Percentiles rank a stretch among this genome's conserved stretches.
These are phyloP conservation scores for Cercospora sojina DNA, from an alignment of 2,329 filamentous ascomycete species.

Conservation along the genomic window DNA sequence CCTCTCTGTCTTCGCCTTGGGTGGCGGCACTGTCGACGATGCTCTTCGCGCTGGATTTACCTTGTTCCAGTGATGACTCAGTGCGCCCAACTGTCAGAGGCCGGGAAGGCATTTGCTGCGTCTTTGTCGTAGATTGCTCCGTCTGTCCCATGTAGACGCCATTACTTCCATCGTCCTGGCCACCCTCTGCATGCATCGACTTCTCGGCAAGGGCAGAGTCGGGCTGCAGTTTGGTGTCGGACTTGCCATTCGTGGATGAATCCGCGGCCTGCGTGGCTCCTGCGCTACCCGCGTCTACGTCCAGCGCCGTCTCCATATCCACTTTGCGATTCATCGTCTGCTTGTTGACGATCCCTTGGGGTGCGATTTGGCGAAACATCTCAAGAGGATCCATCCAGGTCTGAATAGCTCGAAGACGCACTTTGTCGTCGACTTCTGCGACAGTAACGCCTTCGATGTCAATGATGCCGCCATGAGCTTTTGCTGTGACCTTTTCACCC, in stretches of 20 bases:
- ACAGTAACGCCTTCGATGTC: conserved; percentile 65
- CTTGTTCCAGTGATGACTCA: not conserved
- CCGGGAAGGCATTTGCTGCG: not conserved
- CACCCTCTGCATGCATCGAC: not conserved
- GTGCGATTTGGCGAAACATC: conserved; percentile 66
- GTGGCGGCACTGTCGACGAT: conserved; percentile 29
- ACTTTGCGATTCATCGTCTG: conserved; percentile 42
- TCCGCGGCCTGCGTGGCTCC: not conserved
- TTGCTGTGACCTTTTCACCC: conserved; percentile 62
- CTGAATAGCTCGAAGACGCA: conserved; percentile 59
- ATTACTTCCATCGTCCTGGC: conserved; percentile 3
- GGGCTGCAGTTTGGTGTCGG: not conserved
- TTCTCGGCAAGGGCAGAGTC: not conserved
- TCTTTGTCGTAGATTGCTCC: not conserved
- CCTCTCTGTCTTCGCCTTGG: conserved; percentile 23
- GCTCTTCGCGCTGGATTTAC: conserved; percentile 16
- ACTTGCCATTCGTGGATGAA: not conserved
- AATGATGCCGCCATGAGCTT: conserved; percentile 60
- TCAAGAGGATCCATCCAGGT: conserved; percentile 66
- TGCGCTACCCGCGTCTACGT: conserved; percentile 3
- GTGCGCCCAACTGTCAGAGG: conserved; percentile 1
- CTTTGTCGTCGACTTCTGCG: conserved; percentile 60
- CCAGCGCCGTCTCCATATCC: conserved; percentile 27
- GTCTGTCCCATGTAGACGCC: conserved; percentile 2
- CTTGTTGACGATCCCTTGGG: conserved; percentile 50